Evolutionary conservation across 306 rosid genomes (phyloP), one percentile per base, ranked within the genome.

Genomic region (Lathyrus oleraceus): DNA sequence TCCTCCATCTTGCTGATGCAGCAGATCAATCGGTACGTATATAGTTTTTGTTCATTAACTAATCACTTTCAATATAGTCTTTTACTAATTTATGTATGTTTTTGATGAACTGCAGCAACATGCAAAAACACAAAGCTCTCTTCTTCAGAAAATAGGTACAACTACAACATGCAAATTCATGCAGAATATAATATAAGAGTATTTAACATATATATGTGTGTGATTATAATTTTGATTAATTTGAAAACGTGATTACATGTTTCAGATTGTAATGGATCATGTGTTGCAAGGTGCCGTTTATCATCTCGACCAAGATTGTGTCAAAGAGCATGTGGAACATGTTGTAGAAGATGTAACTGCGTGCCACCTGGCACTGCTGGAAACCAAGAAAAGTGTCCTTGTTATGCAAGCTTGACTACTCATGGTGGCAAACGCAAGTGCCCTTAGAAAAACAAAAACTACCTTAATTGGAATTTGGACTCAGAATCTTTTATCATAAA

Each of bases 391-490:
- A 79, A 76, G 67, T 87, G 87, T 39, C 78, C 87, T 5, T 84
- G 91, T 58, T 84, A 87, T 59, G 82, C 85, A 56, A 62, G 42
- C 51, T 28, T 75, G 79, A 87, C 81, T 44, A 82, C 91, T 57
- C 88, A 43, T 57, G 82, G 77, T 2, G 83, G 82, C 65, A 70
- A 11, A 58, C 87, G 25, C 76, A 87, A 87, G 78, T 87, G 91
- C 65, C 91, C 39, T 1, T 67, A 48, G 2, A 52, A 36, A 15
- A 58, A 54, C 61, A 54, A 32, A 59, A 28, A 7, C 5, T 51
- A 58, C 42, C 64, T 57, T 51, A 51, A 51, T 8, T 51, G 27
- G 57, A 51, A 9, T 51, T 51, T 51, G 7, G 14, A 51, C 14
- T 49, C 10, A 12, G 14, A 51, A 51, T 51, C 32, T 42, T 10